These are phyloP conservation scores for Chimonanthus praecox DNA, from an alignment of 164 flowering plant species.

Conservation along the genomic window DNA sequence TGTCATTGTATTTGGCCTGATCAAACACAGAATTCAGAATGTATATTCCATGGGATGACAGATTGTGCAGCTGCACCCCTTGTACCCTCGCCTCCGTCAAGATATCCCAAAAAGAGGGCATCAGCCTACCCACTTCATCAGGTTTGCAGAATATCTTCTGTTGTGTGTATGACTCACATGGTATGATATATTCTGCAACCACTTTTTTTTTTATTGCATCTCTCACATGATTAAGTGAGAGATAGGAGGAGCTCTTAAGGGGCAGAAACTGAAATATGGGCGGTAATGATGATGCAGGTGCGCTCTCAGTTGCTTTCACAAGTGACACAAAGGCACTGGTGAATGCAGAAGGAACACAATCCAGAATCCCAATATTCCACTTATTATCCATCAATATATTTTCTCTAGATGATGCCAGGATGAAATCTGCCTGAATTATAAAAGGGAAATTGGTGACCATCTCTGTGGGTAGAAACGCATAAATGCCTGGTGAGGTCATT, in stretches of 20 bases:
- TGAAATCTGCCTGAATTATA: conserved; percentile 56
- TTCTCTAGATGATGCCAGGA: conserved; percentile 53
- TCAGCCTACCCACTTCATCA: conserved; percentile 20
- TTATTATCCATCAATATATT: conserved; percentile 39
- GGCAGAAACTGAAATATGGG: conserved; percentile 21
- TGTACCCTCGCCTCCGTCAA: conserved; percentile 21
- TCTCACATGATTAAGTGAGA: conserved; percentile 17
- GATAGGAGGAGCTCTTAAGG: conserved; percentile 7
- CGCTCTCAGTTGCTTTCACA: conserved; percentile 8
- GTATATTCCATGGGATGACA: conserved; percentile 21
- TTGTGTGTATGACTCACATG: conserved; percentile 15
- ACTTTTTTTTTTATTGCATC: conserved; percentile 12
- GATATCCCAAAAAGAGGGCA: conserved; percentile 22
- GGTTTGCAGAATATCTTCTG: conserved; percentile 23
- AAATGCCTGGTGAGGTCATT: conserved; percentile 40
- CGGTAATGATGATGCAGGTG: conserved; percentile 11
- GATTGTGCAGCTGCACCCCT: conserved; percentile 23
- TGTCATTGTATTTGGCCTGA: conserved; percentile 1
- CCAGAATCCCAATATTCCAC: conserved; percentile 44
- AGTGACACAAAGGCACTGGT: conserved; percentile 21
- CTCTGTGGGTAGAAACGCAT: conserved; percentile 62
- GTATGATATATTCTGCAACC: conserved; percentile 15
- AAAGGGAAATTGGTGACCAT: conserved; percentile 62
- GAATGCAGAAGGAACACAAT: conserved; percentile 24
- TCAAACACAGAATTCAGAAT: conserved; percentile 13